Base-by-base conservation (phyloP, 208 protist species). In the Leishmania tropica region DNA sequence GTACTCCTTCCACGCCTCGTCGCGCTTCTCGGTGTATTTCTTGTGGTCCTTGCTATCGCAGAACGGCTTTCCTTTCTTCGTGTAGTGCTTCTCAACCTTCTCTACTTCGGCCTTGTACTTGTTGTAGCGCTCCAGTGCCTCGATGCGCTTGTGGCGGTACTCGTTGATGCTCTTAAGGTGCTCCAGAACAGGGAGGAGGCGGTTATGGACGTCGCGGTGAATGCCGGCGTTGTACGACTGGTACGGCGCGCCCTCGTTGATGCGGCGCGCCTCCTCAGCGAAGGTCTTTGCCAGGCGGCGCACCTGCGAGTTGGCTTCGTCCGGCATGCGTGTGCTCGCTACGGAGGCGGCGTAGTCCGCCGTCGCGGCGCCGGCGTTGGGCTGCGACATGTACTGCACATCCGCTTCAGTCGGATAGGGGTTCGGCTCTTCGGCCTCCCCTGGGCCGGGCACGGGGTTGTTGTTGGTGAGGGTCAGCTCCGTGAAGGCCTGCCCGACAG, bases 1-100 rank as follows among this genome's bases (percentile, higher is more conserved):
- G 80, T 89, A 94, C 68, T 88, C 84, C 73, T 71, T 60, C 81
- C 86, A 88, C 47, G 86, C 79, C 78, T 81, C 87, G 75, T 94
- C 90, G 19, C 90, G 85, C 81, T 94, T 94, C 45, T 83, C 72
- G 37, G 80, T 70, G 74, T 54, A 85, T 80, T 92, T 92, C 75
- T 86, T 91, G 83, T 94, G 87, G 58, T 73, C 84, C 76, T 87
- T 90, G 85, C 87, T 91, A 83, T 94, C 88, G 68, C 84, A 83
- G 76, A 94, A 94, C 21, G 90, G 84, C 76, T 92, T 91, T 5
- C 90, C 90, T 74, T 94, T 92, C 70, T 87, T 88, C 7, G 88
- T 86, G 87, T 85, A 92, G 62, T 85, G 78, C 85, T 85, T 88
- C 85, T 94, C 90, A 45, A 92, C 75, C 81, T 90, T 88, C 77